Base-by-base conservation (phyloP, 345 rosid species). In the Gossypium longicalyx region DNA sequence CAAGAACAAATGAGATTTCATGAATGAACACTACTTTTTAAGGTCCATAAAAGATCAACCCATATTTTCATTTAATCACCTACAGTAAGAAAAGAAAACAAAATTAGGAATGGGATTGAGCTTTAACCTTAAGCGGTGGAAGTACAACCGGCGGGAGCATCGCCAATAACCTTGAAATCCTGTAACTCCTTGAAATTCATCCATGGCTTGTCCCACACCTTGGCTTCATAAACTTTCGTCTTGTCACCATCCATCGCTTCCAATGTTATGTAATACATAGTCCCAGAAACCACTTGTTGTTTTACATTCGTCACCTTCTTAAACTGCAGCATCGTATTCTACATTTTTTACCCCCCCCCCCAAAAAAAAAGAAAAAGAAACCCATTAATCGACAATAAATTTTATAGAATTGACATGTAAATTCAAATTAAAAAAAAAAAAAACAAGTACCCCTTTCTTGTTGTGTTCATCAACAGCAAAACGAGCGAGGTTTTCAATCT, bases 151-250 rank as follows among this genome's bases (percentile, higher is more conserved):
- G 78, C 43, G 4, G 64, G 73, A 64, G 85, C 77, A 68, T 84
- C 89, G 15, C 82, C 91, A 47, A 87, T 49, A 38, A 77, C 88
- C 81, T 84, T 87, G 85, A 94, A 94, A 9, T 84, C 89, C 76
- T 91, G 89, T 74, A 92, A 80, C 84, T 91, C 83, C 85, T 87
- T 92, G 82, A 89, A 92, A 47, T 94, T 79, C 84, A 81, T 20
- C 98, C 98, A 94, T 20, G 89, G 89, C 83, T 94, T 92, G 84
- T 79, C 97, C 97, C 95, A 87, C 54, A 94, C 85, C 84, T 94
- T 91, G 69, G 97, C 98, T 84, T 92, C 92, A 70, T 87, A 94
- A 52, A 85, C 64, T 79, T 94, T 88, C 53, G 78, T 81, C 72
- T 81, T 71, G 43, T 81, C 90, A 3, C 97, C 95, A 29, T 94